Evolutionary conservation across 2,329 filamentous ascomycete genomes (phyloP).

Genomic region (Penicillium sp.): DNA sequence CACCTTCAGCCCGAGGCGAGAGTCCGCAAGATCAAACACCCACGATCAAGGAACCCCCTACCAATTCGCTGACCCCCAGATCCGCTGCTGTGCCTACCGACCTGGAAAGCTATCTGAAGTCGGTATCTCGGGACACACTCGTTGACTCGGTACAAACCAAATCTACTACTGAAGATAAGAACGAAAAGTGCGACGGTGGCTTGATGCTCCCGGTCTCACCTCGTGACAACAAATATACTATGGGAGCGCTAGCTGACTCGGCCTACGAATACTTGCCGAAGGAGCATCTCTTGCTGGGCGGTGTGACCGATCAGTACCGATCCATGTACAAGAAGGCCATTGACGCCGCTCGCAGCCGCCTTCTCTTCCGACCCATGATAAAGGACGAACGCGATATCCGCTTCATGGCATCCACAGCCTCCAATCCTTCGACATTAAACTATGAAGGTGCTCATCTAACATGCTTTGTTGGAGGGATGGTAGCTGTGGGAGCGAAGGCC

Average conservation of each 20-base stretch:
- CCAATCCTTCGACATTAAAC: conserved; percentile 36
- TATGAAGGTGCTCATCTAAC: conserved; percentile 57
- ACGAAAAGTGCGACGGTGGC: conserved; percentile 39
- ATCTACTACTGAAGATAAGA: conserved; percentile 27
- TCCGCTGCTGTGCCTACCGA: conserved; percentile 20
- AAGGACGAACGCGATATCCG: conserved; percentile 43
- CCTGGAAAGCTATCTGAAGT: conserved; percentile 25
- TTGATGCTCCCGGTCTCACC: conserved; percentile 36
- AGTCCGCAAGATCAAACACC: not conserved
- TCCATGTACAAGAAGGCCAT: conserved; percentile 46
- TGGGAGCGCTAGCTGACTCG: conserved; percentile 49
- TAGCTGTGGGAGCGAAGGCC: conserved; percentile 57
- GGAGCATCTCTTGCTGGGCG: conserved; percentile 47
- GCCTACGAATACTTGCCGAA: conserved; percentile 54
- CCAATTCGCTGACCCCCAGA: conserved; percentile 10
- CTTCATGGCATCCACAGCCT: conserved; percentile 37
- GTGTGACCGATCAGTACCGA: conserved; percentile 43
- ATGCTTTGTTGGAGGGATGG: conserved; percentile 63
- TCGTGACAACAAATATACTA: conserved; percentile 38
- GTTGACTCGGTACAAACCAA: conserved; percentile 26
- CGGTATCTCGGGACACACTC: conserved; percentile 22
- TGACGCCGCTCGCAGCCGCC: conserved; percentile 38
- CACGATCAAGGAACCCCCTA: not conserved
- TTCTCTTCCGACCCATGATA: conserved; percentile 48
- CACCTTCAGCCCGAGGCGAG: too few relatives aligned